phyloP scores from a whole-genome alignment of 2,329 filamentous ascomycete species.

The Taxawa tesnikishii region DNA sequence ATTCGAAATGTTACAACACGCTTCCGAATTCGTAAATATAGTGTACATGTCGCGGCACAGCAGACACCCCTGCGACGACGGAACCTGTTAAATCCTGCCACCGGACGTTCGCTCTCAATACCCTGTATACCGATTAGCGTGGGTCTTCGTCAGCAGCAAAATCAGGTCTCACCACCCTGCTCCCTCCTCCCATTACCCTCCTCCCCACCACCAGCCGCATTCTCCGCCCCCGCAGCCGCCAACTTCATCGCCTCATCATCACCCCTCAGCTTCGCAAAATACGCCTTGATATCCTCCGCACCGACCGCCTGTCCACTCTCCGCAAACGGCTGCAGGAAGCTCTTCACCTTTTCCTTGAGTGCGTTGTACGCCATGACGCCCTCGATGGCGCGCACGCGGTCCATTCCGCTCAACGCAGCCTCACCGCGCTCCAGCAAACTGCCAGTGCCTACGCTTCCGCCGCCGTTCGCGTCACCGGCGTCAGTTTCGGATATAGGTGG shows the following conservation, averaged over 20 bases:
- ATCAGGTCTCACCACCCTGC: not conserved
- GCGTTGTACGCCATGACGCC: slow-evolving; percentile 98
- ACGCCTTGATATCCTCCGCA: slow-evolving; percentile 90
- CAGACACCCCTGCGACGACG: too few relatives aligned
- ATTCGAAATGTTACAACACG: too few relatives aligned
- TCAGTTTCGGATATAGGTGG: slow-evolving; percentile 60
- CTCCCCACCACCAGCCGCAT: slow-evolving; percentile 19
- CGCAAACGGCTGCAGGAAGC: slow-evolving; percentile 86
- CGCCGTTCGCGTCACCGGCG: slow-evolving; percentile 43
- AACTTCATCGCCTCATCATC: slow-evolving; percentile 64
- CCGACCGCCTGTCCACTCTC: slow-evolving; percentile 80
- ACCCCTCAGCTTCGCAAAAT: slow-evolving; percentile 88
- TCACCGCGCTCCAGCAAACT: slow-evolving; percentile 86
- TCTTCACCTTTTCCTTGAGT: slow-evolving; percentile 89
- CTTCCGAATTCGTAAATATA: too few relatives aligned
- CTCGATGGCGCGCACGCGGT: slow-evolving; percentile 82
- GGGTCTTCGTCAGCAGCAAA: too few relatives aligned
- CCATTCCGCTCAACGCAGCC: slow-evolving; percentile 79
- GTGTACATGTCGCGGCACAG: too few relatives aligned
- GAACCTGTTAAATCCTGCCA: too few relatives aligned
- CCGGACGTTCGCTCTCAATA: too few relatives aligned
- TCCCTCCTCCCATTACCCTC: slow-evolving; percentile 18
- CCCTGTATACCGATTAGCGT: too few relatives aligned
- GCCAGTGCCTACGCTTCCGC: slow-evolving; percentile 53
- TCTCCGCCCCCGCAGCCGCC: slow-evolving; percentile 42